A percentile compares a stretch with the other conserved stretches of the same genome.
Evolutionary conservation across 768 basidiomycete genomes (phyloP).

Genomic region (Hygrocybe punicea): DNA sequence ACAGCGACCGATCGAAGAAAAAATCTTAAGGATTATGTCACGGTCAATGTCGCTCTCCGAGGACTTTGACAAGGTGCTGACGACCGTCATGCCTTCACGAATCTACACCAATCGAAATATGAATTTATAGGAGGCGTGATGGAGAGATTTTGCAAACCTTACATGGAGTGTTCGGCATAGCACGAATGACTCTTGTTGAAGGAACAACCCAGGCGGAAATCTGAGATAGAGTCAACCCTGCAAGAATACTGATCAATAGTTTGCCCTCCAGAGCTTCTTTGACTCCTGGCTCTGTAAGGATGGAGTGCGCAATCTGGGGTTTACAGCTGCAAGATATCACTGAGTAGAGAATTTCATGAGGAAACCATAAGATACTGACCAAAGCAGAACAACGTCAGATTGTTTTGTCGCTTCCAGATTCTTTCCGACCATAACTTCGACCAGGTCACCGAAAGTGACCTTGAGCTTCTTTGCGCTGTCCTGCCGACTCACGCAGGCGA

Average conservation of each 20-base stretch:
- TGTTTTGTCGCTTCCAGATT: slow-evolving; percentile 71
- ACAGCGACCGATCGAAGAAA: slow-evolving; percentile 94
- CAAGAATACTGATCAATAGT: slow-evolving; percentile 92
- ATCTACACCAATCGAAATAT: slow-evolving; percentile 55
- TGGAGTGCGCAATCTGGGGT: slow-evolving; percentile 76
- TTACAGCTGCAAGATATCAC: slow-evolving; percentile 66
- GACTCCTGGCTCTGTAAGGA: slow-evolving; percentile 74
- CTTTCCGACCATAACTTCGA: slow-evolving; percentile 65
- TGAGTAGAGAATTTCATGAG: not conserved
- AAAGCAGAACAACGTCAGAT: slow-evolving; percentile 84
- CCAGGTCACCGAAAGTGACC: slow-evolving; percentile 57
- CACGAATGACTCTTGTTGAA: slow-evolving; percentile 82
- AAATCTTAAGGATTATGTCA: slow-evolving; percentile 82
- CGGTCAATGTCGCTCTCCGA: slow-evolving; percentile 56
- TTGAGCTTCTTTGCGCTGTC: slow-evolving; percentile 70
- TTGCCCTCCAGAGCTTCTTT: slow-evolving; percentile 82
- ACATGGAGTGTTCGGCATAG: slow-evolving; percentile 98
- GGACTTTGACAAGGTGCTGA: slow-evolving; percentile 65
- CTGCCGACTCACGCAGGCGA: slow-evolving; percentile 81
- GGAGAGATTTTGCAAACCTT: slow-evolving; percentile 38
- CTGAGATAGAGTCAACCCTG: slow-evolving; percentile 90
- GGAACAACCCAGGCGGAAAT: slow-evolving; percentile 69
- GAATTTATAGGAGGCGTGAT: not conserved
- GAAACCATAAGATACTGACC: slow-evolving; percentile 47
- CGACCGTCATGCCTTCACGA: slow-evolving; percentile 97